Base-by-base conservation (phyloP, 345 rosid species). In the Populus ilicifolia region DNA sequence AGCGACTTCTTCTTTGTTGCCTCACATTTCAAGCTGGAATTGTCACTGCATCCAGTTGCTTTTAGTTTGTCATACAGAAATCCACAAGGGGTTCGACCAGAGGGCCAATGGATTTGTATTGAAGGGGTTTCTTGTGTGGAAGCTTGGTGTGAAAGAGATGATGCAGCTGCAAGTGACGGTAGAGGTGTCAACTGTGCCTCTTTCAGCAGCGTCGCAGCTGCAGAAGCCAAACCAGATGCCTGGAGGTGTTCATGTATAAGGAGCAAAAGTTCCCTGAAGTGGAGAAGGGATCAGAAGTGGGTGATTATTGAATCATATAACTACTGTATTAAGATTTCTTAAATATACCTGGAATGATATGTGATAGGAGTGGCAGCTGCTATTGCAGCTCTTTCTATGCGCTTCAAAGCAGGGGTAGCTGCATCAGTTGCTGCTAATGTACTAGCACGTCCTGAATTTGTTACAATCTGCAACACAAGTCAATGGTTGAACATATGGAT, bases 351-450 rank as follows among this genome's bases (percentile, higher is more conserved):
- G 69, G 94, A 85, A 82, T 96, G 94, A 77, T 93, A 96, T 73
- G 94, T 88, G 74, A 96, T 93, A 74, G 99, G 99, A 71, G 99
- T 96, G 9, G 99, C 99, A 71, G 98, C 98, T 52, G 98, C 99
- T 41, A 96, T 90, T 77, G 99, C 99, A 21, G 98, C 99, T 89
- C 99, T 90, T 83, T 96, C 99, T 66, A 96, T 96, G 81, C 99
- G 99, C 81, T 92, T 89, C 81, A 96, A 76, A 52, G 99, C 93
- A 44, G 99, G 99, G 71, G 93, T 96, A 74, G 99, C 98, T 77
- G 99, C 99, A 91, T 96, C 99, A 21, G 96, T 93, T 64, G 99
- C 99, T 69, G 99, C 94, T 67, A 96, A 78, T 20, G 96, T 87
- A 84, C 89, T 93, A 5, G 97, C 94, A 80, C 97, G 94, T 65